Conservation (phyloP, 1,284 basidiomycete genomes). For the Wallemia ichthyophaga region DNA sequence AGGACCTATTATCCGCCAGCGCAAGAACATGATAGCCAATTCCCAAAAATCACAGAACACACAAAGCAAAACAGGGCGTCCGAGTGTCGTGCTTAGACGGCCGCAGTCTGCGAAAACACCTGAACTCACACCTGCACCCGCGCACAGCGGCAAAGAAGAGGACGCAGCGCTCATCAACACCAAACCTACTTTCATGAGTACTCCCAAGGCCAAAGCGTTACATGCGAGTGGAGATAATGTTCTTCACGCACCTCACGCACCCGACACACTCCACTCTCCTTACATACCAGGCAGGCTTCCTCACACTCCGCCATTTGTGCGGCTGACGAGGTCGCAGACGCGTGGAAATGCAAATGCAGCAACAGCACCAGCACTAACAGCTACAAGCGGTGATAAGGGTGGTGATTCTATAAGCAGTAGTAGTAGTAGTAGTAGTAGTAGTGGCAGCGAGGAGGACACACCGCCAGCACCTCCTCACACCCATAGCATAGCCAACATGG, state of each 20-base stretch:
- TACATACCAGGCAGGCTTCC: background rate
- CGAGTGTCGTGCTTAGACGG: background rate
- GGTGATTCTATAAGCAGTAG: too few relatives aligned
- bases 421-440: too few relatives aligned
- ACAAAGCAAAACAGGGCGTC: background rate
- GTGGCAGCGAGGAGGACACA: too few relatives aligned
- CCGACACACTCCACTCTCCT: too few relatives aligned
- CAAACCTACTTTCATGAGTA: background rate
- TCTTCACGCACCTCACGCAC: too few relatives aligned
- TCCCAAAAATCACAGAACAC: background rate
- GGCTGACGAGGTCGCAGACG: background rate
- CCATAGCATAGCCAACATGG: background rate
- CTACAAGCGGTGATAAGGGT: too few relatives aligned
- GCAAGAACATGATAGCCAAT: background rate
- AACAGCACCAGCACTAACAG: too few relatives aligned
- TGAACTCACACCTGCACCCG: background rate
- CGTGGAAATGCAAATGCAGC: background rate
- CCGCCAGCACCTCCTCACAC: too few relatives aligned
- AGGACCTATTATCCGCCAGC: background rate
- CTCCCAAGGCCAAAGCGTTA: background rate
- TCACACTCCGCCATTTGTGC: background rate
- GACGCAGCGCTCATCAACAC: background rate
- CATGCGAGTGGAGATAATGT: too few relatives aligned
- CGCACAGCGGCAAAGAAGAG: too few relatives aligned
- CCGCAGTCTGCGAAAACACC: background rate